Percentiles rank a stretch among this genome's conserved stretches.
phyloP scores from a whole-genome alignment of 345 rosid species.

The Aethionema arabicum region DNA sequence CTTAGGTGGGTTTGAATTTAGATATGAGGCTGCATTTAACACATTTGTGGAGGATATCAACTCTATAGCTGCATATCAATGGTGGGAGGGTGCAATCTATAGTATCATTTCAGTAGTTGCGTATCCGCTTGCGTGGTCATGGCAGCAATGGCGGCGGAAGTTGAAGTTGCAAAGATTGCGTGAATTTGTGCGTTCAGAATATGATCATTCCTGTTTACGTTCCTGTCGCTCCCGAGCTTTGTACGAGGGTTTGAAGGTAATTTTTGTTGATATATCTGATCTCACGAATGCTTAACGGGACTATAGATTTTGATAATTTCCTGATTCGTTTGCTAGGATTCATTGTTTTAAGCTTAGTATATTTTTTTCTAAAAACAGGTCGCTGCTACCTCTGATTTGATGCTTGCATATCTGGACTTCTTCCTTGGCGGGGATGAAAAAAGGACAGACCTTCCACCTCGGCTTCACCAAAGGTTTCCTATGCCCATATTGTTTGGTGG shows the following conservation, averaged over 20 bases:
- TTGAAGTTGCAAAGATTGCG: conserved; percentile 82
- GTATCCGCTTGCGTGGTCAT: conserved; percentile 95
- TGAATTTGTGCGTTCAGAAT: conserved; percentile 97
- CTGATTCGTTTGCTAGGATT: conserved; percentile 12
- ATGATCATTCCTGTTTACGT: conserved; percentile 96
- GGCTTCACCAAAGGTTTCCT: conserved; percentile 72
- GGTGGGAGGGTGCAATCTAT: conserved; percentile 99
- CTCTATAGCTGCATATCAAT: conserved; percentile 91
- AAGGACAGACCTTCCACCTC: conserved; percentile 86
- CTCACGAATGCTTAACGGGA: conserved; percentile 14
- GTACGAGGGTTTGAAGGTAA: conserved; percentile 98
- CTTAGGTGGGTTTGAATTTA: conserved; percentile 39
- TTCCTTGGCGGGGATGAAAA: conserved; percentile 99
- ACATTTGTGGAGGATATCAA: conserved; percentile 94
- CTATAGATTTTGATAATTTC: conserved; percentile 17
- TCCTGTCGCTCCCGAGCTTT: conserved; percentile 99
- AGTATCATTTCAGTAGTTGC: conserved; percentile 77
- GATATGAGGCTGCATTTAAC: conserved; percentile 95
- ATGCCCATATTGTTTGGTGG: conserved; percentile 89
- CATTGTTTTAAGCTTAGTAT: conserved; percentile 1
- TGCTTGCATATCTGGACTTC: conserved; percentile 95
- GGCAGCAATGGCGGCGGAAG: conserved; percentile 97
- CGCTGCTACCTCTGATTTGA: conserved; percentile 93
- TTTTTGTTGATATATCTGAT: conserved; percentile 27
- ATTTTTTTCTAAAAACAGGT: conserved; percentile 48